Evolutionary conservation across 176 grass and related monocot species (phyloP).

Genomic region (Aechmea fasciata): DNA sequence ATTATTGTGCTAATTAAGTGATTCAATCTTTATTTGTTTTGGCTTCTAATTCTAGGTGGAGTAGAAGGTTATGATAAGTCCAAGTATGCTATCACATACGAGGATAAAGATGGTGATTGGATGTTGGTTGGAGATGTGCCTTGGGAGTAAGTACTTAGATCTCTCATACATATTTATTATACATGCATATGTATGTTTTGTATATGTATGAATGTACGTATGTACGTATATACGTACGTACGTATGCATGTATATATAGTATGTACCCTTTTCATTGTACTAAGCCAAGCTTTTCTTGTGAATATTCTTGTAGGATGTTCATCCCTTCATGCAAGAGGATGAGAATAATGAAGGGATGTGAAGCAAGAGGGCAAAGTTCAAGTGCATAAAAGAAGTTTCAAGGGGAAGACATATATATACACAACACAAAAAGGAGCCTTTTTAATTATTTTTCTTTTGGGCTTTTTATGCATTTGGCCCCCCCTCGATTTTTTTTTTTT

Average conservation of each 20-base stretch:
- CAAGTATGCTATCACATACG: constrained; percentile 30
- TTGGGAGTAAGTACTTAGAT: constrained; percentile 27
- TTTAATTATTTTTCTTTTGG: background rate
- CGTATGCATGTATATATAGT: too few relatives aligned
- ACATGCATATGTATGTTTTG: too few relatives aligned
- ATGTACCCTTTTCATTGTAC: background rate
- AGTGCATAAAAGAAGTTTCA: background rate
- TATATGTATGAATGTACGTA: too few relatives aligned
- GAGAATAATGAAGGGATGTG: constrained; percentile 35
- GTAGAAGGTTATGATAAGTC: constrained; percentile 28
- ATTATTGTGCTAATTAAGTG: constrained; percentile 5
- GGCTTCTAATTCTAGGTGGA: constrained; percentile 2
- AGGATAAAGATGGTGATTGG: constrained; percentile 37
- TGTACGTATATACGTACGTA: too few relatives aligned
- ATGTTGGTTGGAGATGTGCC: constrained; percentile 40
- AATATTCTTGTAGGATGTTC: constrained; percentile 29
- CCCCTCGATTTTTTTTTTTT: too few relatives aligned
- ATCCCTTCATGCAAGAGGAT: constrained; percentile 31
- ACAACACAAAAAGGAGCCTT: constrained; percentile 5
- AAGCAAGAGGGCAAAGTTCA: constrained; percentile 36
- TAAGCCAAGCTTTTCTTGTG: background rate
- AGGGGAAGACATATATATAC: background rate
- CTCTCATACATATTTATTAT: background rate
- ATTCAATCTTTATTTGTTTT: constrained; percentile 9
- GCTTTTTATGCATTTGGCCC: too few relatives aligned